A percentile compares a stretch with the other conserved stretches of the same genome.
Conservation (phyloP, 257 asterid species). For the Solanum piurae region DNA sequence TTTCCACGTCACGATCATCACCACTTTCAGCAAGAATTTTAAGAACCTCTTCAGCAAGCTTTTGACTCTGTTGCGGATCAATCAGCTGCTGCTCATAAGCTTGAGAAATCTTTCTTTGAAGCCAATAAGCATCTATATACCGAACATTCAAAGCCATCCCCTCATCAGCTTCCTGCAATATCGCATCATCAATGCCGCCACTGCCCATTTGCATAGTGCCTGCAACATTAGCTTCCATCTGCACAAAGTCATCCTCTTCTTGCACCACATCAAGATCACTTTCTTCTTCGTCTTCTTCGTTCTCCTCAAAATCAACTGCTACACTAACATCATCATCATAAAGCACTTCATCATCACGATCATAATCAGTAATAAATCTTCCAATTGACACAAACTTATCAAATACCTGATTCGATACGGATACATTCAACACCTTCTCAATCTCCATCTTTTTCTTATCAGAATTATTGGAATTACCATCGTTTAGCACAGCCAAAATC, state of each 20-base stretch:
- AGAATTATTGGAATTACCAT: slow-evolving; percentile 5
- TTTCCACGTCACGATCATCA: slow-evolving; percentile 30
- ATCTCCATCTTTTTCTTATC: slow-evolving; percentile 24
- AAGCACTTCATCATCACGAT: slow-evolving; percentile 16
- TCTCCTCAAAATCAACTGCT: slow-evolving; percentile 35
- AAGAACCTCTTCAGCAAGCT: slow-evolving; percentile 31
- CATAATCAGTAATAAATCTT: slow-evolving; percentile 21
- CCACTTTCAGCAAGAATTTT: slow-evolving; percentile 23
- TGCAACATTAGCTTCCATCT: slow-evolving; percentile 7
- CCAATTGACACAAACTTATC: slow-evolving; percentile 16
- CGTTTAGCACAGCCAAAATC: slow-evolving; percentile 27
- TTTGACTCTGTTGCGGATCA: slow-evolving; percentile 30
- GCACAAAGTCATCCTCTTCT: slow-evolving; percentile 23
- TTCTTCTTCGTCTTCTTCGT: slow-evolving; percentile 30
- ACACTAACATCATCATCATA: slow-evolving; percentile 27
- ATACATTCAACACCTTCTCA: slow-evolving; percentile 19
- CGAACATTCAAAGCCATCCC: slow-evolving; percentile 32
- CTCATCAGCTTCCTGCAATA: slow-evolving; percentile 12
- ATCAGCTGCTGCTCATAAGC: slow-evolving; percentile 28
- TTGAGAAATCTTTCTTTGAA: slow-evolving; percentile 32
- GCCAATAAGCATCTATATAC: slow-evolving; percentile 37
- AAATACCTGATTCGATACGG: slow-evolving; percentile 9
- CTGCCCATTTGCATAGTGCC: slow-evolving; percentile 31
- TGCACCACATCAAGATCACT: slow-evolving; percentile 27
- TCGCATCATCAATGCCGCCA: slow-evolving; percentile 23